These are phyloP conservation scores for Gypsophila paniculata DNA, from an alignment of 179 eudicot species.

Conservation along the genomic window DNA sequence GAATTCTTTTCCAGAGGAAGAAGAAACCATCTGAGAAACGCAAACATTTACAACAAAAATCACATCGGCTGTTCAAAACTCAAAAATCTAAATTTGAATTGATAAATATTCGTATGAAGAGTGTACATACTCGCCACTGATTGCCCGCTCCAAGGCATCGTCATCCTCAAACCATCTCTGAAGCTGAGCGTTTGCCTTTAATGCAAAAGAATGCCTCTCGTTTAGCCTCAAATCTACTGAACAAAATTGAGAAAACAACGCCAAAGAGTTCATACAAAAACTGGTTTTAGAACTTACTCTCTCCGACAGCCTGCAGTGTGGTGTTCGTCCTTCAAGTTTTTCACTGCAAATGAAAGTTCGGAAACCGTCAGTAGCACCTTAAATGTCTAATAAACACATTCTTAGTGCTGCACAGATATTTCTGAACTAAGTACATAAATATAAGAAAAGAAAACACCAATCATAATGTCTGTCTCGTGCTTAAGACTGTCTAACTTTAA, in stretches of 20 bases:
- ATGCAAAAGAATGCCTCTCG: not conserved
- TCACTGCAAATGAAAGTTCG: slow-evolving; percentile 44
- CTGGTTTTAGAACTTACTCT: slow-evolving; percentile 43
- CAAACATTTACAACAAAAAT: not conserved
- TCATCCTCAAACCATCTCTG: slow-evolving; percentile 80
- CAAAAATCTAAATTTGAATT: not conserved
- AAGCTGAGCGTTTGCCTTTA: slow-evolving; percentile 64
- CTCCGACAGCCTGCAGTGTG: slow-evolving; percentile 70
- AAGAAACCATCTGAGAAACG: slow-evolving; percentile 64
- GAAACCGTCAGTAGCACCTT: not conserved
- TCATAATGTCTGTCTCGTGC: too few relatives aligned
- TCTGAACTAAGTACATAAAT: too few relatives aligned
- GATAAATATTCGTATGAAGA: not conserved
- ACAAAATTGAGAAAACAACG: not conserved
- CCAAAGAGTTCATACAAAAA: not conserved
- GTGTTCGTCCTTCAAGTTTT: slow-evolving; percentile 77
- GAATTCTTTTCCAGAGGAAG: slow-evolving; percentile 48
- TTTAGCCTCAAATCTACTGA: slow-evolving; percentile 17
- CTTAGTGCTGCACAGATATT: not conserved
- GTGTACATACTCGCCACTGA: slow-evolving; percentile 64
- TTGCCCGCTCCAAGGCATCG: slow-evolving; percentile 91
- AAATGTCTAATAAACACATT: not conserved
- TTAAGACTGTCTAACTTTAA: not conserved
- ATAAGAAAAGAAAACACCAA: too few relatives aligned
- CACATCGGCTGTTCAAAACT: not conserved